Base-by-base conservation (phyloP, 805 yeast genomes). In the Pichia heedii region DNA sequence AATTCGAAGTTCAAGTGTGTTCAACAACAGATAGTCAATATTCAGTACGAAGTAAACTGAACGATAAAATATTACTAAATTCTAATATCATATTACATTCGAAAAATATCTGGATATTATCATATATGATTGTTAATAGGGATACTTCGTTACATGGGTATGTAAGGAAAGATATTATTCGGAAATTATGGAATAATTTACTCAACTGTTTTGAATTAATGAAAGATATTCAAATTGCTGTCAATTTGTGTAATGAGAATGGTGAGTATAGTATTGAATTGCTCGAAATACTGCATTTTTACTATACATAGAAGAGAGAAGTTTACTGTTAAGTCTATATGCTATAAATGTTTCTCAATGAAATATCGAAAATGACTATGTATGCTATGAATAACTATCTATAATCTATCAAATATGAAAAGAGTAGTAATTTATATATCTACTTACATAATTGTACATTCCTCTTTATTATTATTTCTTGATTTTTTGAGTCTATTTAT, bases 401-500 rank as follows among this genome's bases (percentile, higher is more conserved):
- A n/a, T n/a, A 42, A 42, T 10, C 11, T 3, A n/a, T 3, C 13
- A 4, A 19, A 9, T 18, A 24, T 7, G 16, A 15, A 22, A 15
- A 22, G 15, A 33, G n/a, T n/a, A n/a, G n/a, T n/a, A 37, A 12
- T 12, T 19, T 37, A 22, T 8, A 24, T 8, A 24, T 24, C 11
- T 7, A 33, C 21, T 52, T 46, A 62, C 66, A 62, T 60, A 39
- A 62, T 61, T 8, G 60, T 57, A 49, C 66, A 62, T 39, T 61
- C 62, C 24, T 52, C 52, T 22, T 53, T 60, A 35, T 48, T 58
- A 29, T 33, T 45, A 34, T 37, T 42, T 33, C 51, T 42, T 12
- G 39, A 40, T 24, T 44, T 51, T 13, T 45, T 49, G 5, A 48
- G 29, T 40, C 41, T 50, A 37, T 43, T 43, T 4, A 49, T 41